A percentile compares a stretch with the other conserved stretches of the same genome.
Conservation (phyloP, 805 yeast genomes). For the Tetrapisispora fleetii region DNA sequence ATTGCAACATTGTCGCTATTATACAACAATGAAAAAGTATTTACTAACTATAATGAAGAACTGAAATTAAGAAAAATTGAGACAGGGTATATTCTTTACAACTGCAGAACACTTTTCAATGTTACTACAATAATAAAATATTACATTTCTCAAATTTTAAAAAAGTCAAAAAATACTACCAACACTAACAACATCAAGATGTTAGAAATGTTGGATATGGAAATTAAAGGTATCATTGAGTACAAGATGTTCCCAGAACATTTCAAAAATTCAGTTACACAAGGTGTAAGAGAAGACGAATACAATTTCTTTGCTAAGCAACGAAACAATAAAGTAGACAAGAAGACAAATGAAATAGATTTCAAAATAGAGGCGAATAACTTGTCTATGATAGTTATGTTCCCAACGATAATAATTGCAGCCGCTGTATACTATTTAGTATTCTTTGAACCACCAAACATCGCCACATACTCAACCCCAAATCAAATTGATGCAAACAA, state of each 20-base stretch:
- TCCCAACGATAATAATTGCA: background rate
- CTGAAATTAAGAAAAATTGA: constrained; percentile 85
- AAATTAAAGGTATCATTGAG: constrained; percentile 59
- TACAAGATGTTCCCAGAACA: constrained; percentile 1
- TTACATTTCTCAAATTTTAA: constrained; percentile 68
- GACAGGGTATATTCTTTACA: constrained; percentile 65
- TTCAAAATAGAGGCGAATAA: constrained; percentile 1
- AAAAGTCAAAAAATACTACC: constrained; percentile 59
- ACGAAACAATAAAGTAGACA: constrained; percentile 35
- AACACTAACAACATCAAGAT: constrained; percentile 32
- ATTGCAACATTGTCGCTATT: constrained; percentile 85
- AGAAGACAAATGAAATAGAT: constrained; percentile 6
- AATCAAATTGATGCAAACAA: no score
- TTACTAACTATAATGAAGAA: constrained; percentile 41
- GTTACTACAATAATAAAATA: constrained; percentile 68
- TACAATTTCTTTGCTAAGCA: constrained; percentile 33
- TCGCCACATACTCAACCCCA: no score
- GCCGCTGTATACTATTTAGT: background rate
- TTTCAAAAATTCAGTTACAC: constrained; percentile 37
- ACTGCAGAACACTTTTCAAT: constrained; percentile 64
- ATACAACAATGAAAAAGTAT: constrained; percentile 67
- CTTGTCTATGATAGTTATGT: background rate
- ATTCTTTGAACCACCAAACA: background rate
- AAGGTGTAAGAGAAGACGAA: constrained; percentile 32
- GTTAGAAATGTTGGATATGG: constrained; percentile 71